phyloP scores from a whole-genome alignment of 345 rosid species.

The Luvunga scandens region DNA sequence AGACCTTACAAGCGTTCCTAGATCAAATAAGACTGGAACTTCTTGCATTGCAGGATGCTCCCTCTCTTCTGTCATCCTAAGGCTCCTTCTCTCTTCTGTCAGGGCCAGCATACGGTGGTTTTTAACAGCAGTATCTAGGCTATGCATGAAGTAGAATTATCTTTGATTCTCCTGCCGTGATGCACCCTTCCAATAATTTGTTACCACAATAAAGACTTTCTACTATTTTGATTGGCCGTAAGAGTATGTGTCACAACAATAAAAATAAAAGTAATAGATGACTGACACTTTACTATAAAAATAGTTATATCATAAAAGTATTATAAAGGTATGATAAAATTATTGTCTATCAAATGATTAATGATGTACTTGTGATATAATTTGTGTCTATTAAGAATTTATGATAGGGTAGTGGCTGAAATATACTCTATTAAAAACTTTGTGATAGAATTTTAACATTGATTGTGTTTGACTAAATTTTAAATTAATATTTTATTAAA shows the following conservation, averaged over 20 bases:
- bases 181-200: neutral
- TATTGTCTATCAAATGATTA: too few relatives aligned
- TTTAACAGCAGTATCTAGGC: neutral
- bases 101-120: neutral
- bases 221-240: neutral
- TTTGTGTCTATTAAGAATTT: too few relatives aligned
- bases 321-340: too few relatives aligned
- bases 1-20: conserved; percentile 36
- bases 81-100: conserved; percentile 76
- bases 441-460: too few relatives aligned
- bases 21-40: conserved; percentile 38
- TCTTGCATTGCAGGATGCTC: conserved; percentile 36
- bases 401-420: too few relatives aligned
- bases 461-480: too few relatives aligned
- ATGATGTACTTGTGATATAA: too few relatives aligned
- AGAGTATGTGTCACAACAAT: neutral
- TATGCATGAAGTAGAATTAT: neutral
- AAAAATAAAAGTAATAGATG: too few relatives aligned
- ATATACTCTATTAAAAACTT: too few relatives aligned
- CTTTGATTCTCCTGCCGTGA: neutral
- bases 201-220: neutral
- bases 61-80: conserved; percentile 84
- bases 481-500: too few relatives aligned
- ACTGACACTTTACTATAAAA: too few relatives aligned
- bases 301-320: too few relatives aligned